A percentile compares a stretch with the other conserved stretches of the same genome.
Evolutionary conservation across 305 asterid genomes (phyloP).

Genomic region (Fraxinus greggii): DNA sequence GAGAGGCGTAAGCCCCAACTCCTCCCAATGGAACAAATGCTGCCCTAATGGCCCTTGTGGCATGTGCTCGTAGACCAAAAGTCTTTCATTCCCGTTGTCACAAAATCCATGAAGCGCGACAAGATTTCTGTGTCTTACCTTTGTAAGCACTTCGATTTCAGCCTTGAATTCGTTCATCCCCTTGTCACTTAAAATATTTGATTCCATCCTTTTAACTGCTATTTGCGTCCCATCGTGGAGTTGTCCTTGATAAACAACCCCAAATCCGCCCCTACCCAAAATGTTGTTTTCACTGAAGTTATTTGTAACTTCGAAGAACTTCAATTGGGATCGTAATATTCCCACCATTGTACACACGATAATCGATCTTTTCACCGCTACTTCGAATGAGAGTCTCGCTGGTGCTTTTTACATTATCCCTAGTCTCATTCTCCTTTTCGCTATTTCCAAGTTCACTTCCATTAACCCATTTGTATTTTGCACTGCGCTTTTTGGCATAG

Average conservation of each 20-base stretch:
- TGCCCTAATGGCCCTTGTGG: slow-evolving; percentile 63
- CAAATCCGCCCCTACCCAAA: slow-evolving; percentile 78
- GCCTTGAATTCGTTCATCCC: slow-evolving; percentile 65
- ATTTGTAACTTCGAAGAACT: slow-evolving; percentile 53
- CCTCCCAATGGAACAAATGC: slow-evolving; percentile 46
- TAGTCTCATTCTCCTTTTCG: not conserved
- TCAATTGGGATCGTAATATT: slow-evolving; percentile 50
- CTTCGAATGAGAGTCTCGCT: slow-evolving; percentile 20
- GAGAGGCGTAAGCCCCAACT: slow-evolving; percentile 33
- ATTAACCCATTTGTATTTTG: slow-evolving; percentile 25
- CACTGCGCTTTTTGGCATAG: slow-evolving; percentile 13
- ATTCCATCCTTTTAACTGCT: slow-evolving; percentile 86
- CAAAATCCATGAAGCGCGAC: slow-evolving; percentile 76
- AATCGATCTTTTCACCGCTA: slow-evolving; percentile 26
- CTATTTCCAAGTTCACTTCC: slow-evolving; percentile 11
- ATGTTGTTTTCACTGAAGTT: slow-evolving; percentile 51
- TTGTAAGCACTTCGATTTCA: slow-evolving; percentile 75
- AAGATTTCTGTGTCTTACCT: slow-evolving; percentile 65
- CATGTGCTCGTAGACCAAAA: slow-evolving; percentile 80
- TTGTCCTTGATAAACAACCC: slow-evolving; percentile 67
- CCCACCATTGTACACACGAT: slow-evolving; percentile 41
- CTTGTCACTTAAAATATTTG: slow-evolving; percentile 34
- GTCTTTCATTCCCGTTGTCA: slow-evolving; percentile 59
- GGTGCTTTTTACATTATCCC: slow-evolving; percentile 14
- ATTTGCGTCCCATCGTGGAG: slow-evolving; percentile 60